Evolutionary conservation across 768 basidiomycete species (phyloP), one percentile per base, ranked within the genome.

Genomic region (Mycena kentingensis): DNA sequence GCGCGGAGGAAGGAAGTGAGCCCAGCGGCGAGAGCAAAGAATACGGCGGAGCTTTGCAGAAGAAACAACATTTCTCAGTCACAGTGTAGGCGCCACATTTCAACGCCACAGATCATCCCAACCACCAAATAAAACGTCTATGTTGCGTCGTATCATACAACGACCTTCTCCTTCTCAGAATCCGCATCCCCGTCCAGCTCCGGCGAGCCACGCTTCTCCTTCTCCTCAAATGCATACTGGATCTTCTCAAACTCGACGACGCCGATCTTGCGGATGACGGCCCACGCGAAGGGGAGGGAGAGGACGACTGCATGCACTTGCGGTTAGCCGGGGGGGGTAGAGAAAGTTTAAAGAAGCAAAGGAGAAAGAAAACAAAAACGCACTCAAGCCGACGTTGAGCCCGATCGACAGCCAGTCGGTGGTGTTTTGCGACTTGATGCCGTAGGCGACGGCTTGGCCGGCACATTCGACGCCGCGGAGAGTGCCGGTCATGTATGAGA

Each of bases 401-500:
- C 68, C 68, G 35, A 70, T 66, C n/a, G 67, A 68, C 5, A 70
- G 47, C 68, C 68, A 70, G 41, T 70, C 56, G 2, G 67, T 66
- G 11, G 68, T 68, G 49, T 70, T 58, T 37, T 57, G 65, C 5
- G 68, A 70, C 52, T 70, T 70, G 52, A 70, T 65, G 1, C 67
- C 68, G 41, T 65, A 70, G 32, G 68, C 68, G 49, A 70, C 68
- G 10, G 68, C 68, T 48, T 68, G 68, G 4, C 68, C 68, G 16
- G 65, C 67, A 44, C 67, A 68, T 37, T 70, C 68, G 12, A 70
- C 63, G 15, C 68, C 68, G 24, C 68, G 66, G 29, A 70, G 60
- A 4, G 63, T 65, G 37, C 68, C 68, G 13, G 69, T 70, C 69
- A 70, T 70, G 49, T 70, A 70, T 2, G 67, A 68, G 2, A 70